A percentile compares a stretch with the other conserved stretches of the same genome.
Conservation (phyloP, 2,329 filamentous ascomycete genomes). For the Polytolypa hystricis region DNA sequence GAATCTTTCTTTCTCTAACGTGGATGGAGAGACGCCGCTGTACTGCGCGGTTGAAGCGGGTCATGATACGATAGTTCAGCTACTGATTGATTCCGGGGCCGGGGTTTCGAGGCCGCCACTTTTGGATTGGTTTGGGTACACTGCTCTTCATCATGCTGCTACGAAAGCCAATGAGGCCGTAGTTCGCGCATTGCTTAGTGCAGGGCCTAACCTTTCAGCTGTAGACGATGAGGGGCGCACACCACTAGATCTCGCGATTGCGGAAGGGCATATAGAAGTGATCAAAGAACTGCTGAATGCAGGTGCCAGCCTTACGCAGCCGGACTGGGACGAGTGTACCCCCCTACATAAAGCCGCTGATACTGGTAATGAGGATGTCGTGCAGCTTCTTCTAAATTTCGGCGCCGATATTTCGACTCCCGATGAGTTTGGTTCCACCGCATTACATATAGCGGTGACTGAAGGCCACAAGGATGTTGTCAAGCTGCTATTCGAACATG, state of each 20-base stretch:
- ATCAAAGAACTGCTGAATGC: neutral
- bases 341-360: neutral
- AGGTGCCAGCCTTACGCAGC: neutral
- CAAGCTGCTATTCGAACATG: slow-evolving; percentile 15
- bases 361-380: neutral
- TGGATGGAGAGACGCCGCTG: neutral
- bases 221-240: neutral
- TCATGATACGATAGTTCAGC: neutral
- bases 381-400: neutral
- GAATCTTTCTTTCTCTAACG: too few species aligned
- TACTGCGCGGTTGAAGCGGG: neutral
- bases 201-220: neutral
- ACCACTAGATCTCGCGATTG: neutral
- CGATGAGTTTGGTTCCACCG: slow-evolving; percentile 1
- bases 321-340: neutral
- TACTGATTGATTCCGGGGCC: neutral
- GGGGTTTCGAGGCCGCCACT: neutral
- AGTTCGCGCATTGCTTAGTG: neutral
- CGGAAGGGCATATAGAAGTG: neutral
- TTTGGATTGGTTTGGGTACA: neutral
- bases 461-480: slow-evolving; percentile 15
- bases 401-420: neutral
- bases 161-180: neutral
- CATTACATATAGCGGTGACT: slow-evolving; percentile 15
- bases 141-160: neutral